A percentile compares a stretch with the other conserved stretches of the same genome.
Evolutionary conservation across 331 rosid species (phyloP).

Genomic region (Malus hybrid): DNA sequence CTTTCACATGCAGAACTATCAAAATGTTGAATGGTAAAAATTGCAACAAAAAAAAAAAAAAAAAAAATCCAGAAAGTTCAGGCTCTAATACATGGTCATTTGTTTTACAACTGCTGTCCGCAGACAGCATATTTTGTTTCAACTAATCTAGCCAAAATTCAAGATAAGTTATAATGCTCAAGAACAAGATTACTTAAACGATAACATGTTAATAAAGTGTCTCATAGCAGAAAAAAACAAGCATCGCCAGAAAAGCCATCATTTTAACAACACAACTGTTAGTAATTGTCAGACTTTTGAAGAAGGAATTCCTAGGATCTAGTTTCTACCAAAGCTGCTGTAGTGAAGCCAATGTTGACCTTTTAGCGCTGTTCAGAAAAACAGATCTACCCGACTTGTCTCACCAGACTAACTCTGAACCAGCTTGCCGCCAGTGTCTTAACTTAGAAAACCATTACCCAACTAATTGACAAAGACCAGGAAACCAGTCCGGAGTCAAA

Average conservation of each 20-base stretch:
- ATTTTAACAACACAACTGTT: background rate
- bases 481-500: too few relatives aligned
- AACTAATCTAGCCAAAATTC: background rate
- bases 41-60: background rate
- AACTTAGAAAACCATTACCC: background rate
- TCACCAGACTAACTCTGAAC: background rate
- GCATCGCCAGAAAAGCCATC: background rate
- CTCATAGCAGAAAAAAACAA: background rate
- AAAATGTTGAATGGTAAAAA: background rate
- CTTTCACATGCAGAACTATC: background rate
- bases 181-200: background rate
- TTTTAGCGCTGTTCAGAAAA: background rate
- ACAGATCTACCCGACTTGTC: background rate
- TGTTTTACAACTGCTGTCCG: background rate
- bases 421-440: background rate
- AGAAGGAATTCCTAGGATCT: background rate
- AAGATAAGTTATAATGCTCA: background rate
- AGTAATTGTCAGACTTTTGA: background rate
- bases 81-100: background rate
- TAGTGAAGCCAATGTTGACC: background rate
- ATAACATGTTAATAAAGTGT: background rate
- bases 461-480: background rate
- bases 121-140: background rate
- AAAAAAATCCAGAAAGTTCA: background rate
- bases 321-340: background rate